Percentiles rank a stretch among this genome's conserved stretches.
Evolutionary conservation across 768 basidiomycete species (phyloP).

Genomic region (Mrakia hoshinonis): DNA sequence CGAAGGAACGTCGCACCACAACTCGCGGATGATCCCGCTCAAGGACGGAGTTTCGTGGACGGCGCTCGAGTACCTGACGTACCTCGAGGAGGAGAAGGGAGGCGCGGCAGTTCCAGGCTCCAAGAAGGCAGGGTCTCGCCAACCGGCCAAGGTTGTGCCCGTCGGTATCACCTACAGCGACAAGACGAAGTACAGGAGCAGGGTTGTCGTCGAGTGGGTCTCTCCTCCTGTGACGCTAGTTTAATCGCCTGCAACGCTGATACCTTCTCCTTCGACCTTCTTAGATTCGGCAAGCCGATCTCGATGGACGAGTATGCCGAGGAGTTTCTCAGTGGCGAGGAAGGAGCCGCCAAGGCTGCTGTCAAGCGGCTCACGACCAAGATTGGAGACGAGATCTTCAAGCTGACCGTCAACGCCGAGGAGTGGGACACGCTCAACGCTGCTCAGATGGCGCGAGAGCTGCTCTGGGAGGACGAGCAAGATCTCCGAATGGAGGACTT

Average conservation of each 20-base stretch:
- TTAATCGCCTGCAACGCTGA: conserved; percentile 6
- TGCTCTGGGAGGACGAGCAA: conserved; percentile 80
- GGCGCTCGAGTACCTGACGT: conserved; percentile 81
- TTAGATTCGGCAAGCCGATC: conserved; percentile 76
- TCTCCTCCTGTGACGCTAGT: conserved; percentile 12
- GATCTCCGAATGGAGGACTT: conserved; percentile 72
- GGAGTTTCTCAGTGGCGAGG: conserved; percentile 62
- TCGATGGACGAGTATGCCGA: conserved; percentile 61
- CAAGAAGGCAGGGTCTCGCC: conserved; percentile 44
- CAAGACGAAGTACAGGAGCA: conserved; percentile 88
- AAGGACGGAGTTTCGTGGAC: conserved; percentile 90
- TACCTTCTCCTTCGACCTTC: not conserved
- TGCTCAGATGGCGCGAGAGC: conserved; percentile 83
- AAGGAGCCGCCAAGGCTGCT: conserved; percentile 59
- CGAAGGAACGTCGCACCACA: conserved; percentile 70
- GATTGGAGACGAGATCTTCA: conserved; percentile 62
- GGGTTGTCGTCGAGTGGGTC: conserved; percentile 52
- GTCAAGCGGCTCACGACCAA: conserved; percentile 75
- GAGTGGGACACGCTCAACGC: conserved; percentile 91
- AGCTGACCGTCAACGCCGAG: conserved; percentile 78
- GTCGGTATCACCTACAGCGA: conserved; percentile 88
- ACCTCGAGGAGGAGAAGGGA: conserved; percentile 45
- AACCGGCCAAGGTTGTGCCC: conserved; percentile 54
- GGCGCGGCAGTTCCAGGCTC: conserved; percentile 33
- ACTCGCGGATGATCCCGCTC: conserved; percentile 79